Evolutionary conservation across 352 stramenopile species (phyloP), one percentile per base, ranked within the genome.

Genomic region (Globisporangium acanthophoron): DNA sequence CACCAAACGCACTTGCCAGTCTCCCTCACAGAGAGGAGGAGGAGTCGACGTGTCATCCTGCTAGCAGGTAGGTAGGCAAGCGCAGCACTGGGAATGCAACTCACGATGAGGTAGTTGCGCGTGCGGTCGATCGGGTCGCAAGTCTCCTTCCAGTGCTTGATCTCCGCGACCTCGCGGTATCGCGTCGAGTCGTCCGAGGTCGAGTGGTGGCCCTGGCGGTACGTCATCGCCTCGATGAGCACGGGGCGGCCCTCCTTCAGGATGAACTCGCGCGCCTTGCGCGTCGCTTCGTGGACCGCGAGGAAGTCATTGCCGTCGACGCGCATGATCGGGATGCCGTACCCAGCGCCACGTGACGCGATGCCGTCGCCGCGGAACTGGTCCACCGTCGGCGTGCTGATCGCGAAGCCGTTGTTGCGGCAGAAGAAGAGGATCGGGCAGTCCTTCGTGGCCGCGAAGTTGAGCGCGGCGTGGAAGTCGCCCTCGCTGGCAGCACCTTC

Each of bases 371-470:
- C 96, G 33, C 88, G 84, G 78, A 97, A 99, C 75, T 99, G 97
- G 65, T 99, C 96, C 37, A 70, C 68, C 0, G 94, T 92, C 1
- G 96, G 89, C 20, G 97, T 99, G 56, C 86, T 96, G 62, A 99
- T 99, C 6, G 97, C 97, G 69, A 98, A 99, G 8, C 97, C 96
- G 72, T 99, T 99, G 78, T 99, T 99, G 15, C 97, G 81, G 66
- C 94, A 98, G 69, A 99, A 93, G 69, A 99, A 99, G 5, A 99
- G 79, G 44, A 99, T 90, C 6, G 97, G 97, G 16, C 83, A 91
- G 39, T 98, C 87, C 46, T 98, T 93, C 1, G 96, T 99, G 0
- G 97, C 80, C 0, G 96, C 95, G 88, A 99, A 98, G 66, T 99
- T 99, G 49, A 99, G 69, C 15, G 82, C 85, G 6, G 96, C 96